Evolutionary conservation across 2,329 filamentous ascomycete genomes (phyloP), one percentile per base, ranked within the genome.

Genomic region (Cytospora paraplurivora): DNA sequence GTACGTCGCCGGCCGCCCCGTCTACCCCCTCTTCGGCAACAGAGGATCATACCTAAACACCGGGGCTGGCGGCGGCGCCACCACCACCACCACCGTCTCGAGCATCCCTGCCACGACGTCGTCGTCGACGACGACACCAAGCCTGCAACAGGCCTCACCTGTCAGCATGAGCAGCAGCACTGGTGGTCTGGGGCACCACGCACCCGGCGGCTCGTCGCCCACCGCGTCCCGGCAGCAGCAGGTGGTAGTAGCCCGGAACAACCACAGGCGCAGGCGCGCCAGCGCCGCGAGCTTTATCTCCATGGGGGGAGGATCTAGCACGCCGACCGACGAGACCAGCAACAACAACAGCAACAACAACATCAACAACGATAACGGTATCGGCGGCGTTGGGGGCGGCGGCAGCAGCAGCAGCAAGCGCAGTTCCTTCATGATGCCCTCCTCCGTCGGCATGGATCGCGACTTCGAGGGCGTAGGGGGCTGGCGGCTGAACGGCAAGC

Each of bases 391-490:
- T n/a, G n/a, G n/a, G n/a, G n/a, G n/a, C n/a, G n/a, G n/a, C n/a
- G n/a, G n/a, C 41, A 54, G 17, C 41, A 12, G 32, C 44, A 55
- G 59, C 34, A 57, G 63, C 61, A 64, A 47, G 64, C 66, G 37
- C 67, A 72, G 34, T 7, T 66, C 64, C 12, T 60, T 64, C 54
- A 57, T 64, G 49, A 69, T 84, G 17, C 78, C 81, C 8, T 82
- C 78, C 65, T 82, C 78, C 65, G 72, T 82, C 38, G 83, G 83
- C 0, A 73, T 82, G 4, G 79, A 82, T 59, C 76, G 85, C 35
- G 85, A 87, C 69, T 87, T 82, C 67, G 85, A 87, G 67, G 85
- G 85, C 8, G 73, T 87, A 1, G 85, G 85, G 19, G 85, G 85
- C 3, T 87, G 84, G 83, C 76, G 83, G 55, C 67, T 85, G 67